phyloP scores from a whole-genome alignment of 345 rosid species.

The Populus ilicifolia region DNA sequence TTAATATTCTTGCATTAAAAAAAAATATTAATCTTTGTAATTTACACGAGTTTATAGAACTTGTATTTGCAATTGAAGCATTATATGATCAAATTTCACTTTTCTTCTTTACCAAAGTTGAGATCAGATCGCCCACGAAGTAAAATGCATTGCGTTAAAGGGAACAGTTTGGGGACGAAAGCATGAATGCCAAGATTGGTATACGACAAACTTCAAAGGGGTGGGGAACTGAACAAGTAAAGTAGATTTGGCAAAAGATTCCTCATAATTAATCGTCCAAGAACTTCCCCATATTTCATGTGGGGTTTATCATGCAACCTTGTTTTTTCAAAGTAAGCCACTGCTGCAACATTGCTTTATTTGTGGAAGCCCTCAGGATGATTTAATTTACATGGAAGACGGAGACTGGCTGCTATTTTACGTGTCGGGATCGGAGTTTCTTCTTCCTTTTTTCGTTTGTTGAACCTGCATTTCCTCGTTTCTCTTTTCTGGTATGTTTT shows the following conservation, averaged over 20 bases:
- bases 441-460: constrained; percentile 5
- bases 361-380: background rate
- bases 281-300: background rate
- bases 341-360: background rate
- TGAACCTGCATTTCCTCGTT: constrained; percentile 26
- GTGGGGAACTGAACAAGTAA: background rate
- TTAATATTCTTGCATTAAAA: no score
- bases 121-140: constrained; percentile 16
- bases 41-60: background rate
- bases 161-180: background rate
- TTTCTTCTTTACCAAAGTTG: no score
- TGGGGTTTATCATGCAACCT: background rate
- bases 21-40: no score
- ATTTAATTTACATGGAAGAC: background rate
- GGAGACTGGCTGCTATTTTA: background rate
- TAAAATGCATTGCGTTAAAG: background rate
- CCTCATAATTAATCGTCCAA: background rate
- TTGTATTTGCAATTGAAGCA: background rate
- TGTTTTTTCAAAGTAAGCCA: background rate
- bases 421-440: constrained; percentile 23
- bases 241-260: constrained; percentile 4
- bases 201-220: constrained; percentile 26
- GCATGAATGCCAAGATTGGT: constrained; percentile 32
- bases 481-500: constrained; percentile 28
- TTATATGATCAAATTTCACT: no score